Evolutionary conservation across 139 green algal species (phyloP).

Genomic region (Micromonas commoda): DNA sequence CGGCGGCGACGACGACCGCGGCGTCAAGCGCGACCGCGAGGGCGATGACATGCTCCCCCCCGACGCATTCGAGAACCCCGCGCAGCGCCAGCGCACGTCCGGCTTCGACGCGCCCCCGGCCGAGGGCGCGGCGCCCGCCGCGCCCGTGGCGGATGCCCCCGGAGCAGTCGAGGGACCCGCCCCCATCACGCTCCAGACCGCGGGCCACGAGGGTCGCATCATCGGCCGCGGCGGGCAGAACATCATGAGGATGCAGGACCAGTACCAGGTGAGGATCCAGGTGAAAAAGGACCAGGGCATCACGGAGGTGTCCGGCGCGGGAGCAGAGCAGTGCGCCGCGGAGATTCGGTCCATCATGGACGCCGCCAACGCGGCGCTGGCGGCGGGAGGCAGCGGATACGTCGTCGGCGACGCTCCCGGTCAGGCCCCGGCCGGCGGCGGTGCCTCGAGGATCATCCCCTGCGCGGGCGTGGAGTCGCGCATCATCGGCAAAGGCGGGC

Average conservation of each 20-base stretch:
- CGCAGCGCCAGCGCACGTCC: background rate
- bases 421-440: too few species aligned
- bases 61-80: background rate
- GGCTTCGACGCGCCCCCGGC: too few species aligned
- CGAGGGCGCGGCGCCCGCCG: background rate
- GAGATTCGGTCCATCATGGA: conserved; percentile 5
- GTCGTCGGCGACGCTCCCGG: too few species aligned
- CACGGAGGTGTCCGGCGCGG: background rate
- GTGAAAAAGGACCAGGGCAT: background rate
- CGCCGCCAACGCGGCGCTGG: too few species aligned
- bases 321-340: background rate
- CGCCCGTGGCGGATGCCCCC: too few species aligned
- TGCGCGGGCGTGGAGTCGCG: background rate
- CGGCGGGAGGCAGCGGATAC: too few species aligned
- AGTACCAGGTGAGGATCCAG: background rate
- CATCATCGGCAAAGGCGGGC: conserved; percentile 20
- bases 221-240: conserved; percentile 15
- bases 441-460: background rate
- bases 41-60: background rate
- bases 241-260: background rate
- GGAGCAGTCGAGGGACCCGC: background rate
- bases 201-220: conserved; percentile 17
- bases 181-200: background rate
- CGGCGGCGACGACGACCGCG: background rate
- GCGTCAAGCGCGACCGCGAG: background rate